phyloP scores from a whole-genome alignment of 345 rosid species.

The Melaleuca alternifolia region DNA sequence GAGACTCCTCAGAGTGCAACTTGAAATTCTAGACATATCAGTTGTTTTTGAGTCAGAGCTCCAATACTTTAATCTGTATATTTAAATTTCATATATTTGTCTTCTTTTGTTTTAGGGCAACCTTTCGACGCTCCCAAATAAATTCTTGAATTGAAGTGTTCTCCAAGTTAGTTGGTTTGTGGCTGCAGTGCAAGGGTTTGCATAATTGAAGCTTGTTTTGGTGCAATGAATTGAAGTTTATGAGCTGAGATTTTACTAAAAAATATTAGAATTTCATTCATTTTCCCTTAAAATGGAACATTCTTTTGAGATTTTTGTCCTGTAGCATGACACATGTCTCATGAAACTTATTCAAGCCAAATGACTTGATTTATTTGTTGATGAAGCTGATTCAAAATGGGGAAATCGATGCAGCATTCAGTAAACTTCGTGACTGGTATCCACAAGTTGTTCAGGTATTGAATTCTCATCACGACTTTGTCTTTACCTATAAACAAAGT shows the following conservation, averaged over 20 bases:
- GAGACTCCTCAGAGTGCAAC: background rate
- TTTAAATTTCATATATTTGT: background rate
- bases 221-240: background rate
- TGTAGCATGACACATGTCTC: background rate
- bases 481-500: background rate
- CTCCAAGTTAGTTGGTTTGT: background rate
- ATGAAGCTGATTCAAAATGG: constrained; percentile 78
- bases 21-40: background rate
- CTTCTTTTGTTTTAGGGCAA: background rate
- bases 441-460: constrained; percentile 82
- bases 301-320: background rate
- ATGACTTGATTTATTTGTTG: constrained; percentile 6
- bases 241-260: background rate
- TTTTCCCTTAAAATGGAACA: background rate
- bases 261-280: background rate
- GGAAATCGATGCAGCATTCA: constrained; percentile 60
- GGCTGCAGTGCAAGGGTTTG: background rate
- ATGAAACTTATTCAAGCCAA: background rate
- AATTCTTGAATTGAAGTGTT: background rate
- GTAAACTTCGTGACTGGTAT: constrained; percentile 61
- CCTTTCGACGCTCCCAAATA: background rate
- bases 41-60: background rate
- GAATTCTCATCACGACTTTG: background rate
- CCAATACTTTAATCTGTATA: background rate
- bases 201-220: background rate